A percentile compares a stretch with the other conserved stretches of the same genome.
Conservation (phyloP, 495 filamentous ascomycete genomes). For the Symbiotaphrina buchneri region DNA sequence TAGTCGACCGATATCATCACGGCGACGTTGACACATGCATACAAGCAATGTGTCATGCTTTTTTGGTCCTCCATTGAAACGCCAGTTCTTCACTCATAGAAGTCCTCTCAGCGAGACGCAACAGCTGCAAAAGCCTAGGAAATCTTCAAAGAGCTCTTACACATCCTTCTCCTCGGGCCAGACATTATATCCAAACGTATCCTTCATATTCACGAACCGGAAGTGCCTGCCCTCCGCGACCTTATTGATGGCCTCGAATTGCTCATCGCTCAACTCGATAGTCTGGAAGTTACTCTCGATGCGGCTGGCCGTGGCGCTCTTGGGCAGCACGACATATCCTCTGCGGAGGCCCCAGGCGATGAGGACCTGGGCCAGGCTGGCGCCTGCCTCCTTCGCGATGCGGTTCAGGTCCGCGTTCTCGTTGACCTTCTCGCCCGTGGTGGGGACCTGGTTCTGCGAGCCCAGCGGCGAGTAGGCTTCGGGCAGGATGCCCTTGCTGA, state of each 20-base stretch:
- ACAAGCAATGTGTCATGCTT: no score
- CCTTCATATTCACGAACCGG: conserved; percentile 68
- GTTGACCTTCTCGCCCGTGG: conserved; percentile 40
- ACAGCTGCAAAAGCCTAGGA: no score
- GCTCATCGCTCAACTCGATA: conserved; percentile 23
- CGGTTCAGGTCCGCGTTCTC: conserved; percentile 26
- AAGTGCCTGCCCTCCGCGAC: conserved; percentile 36
- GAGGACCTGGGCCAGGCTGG: conserved; percentile 15
- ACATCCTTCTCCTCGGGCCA: conserved; percentile 7
- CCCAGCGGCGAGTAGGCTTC: conserved; percentile 14
- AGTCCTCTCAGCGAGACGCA: no score
- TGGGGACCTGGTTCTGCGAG: conserved; percentile 40
- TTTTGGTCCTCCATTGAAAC: no score
- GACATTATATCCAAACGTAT: conserved; percentile 30
- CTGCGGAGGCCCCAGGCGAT: conserved; percentile 18
- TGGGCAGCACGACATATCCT: conserved; percentile 19
- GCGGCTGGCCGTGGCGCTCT: conserved; percentile 15
- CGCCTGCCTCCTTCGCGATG: conserved; percentile 13
- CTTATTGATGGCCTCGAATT: conserved; percentile 32
- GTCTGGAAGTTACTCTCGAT: conserved; percentile 15
- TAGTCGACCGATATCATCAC: no score
- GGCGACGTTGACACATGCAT: no score
- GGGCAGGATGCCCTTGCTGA: conserved; percentile 9
- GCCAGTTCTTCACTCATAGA: no score
- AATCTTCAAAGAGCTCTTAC: neutral